Evolutionary conservation across 352 stramenopile species (phyloP), one percentile per base, ranked within the genome.

Genomic region (Pythium dissimile): DNA sequence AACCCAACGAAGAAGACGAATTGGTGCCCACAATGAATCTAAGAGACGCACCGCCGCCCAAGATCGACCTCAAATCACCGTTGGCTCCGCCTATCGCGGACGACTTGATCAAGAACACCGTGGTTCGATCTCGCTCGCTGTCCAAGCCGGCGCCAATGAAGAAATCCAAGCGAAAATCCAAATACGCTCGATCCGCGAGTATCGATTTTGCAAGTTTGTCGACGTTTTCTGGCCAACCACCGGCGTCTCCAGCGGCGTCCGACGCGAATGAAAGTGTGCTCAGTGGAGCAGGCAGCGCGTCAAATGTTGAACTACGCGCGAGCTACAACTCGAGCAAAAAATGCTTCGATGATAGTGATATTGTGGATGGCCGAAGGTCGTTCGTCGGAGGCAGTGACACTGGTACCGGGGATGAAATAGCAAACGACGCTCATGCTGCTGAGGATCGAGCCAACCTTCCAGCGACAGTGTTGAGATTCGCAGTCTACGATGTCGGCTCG

Each of bases 331-430:
- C 50, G 7, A 56, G 49, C 4, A 75, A 76, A 39, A 88, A 88
- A 35, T 84, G 74, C 11, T 92, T 92, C 66, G 82, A 92, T 60
- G 82, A 92, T 58, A 92, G 79, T 49, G 82, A 92, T 49, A 92
- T 92, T 41, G 79, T 92, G 23, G 79, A 89, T 57, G 65, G 64
- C 53, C 39, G 54, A 23, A 42, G 46, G 27, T 57, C 45, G 13
- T 64, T 62, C n/a, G 35, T 58, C 3, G 34, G 48, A 21, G 45
- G 30, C 7, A 69, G 42, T 56, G 61, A 54, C 32, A 42, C 39
- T 35, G 54, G 46, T 9, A 39, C 15, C 26, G 47, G 63, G 11
- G 47, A 46, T 42, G 55, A 56, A 15, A 34, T 6, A 12, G n/a
- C n/a, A 3, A 47, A 30, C 21, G 63, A 62, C 16, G 26, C 43